Conservation (phyloP, 176 grass and related monocot species). For the Echinochloa phyllopogon region DNA sequence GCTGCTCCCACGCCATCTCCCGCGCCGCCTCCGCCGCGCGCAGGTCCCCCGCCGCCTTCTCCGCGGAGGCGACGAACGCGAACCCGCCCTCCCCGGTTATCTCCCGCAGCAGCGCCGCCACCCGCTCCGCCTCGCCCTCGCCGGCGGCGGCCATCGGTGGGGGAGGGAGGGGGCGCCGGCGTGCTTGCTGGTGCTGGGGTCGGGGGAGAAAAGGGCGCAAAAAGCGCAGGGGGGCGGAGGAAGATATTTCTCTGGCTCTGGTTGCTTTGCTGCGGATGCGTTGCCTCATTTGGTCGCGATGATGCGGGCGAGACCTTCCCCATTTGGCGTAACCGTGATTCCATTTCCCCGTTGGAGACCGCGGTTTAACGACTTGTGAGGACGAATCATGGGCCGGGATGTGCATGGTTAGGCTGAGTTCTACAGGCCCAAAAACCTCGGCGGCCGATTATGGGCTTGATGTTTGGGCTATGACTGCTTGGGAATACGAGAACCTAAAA, state of each 20-base stretch:
- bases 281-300: background rate
- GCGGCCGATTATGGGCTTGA: no score
- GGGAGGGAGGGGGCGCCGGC: background rate
- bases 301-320: background rate
- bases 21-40: conserved; percentile 85
- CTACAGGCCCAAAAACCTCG: no score
- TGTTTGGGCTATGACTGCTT: no score
- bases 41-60: conserved; percentile 76
- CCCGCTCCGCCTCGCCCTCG: conserved; percentile 43
- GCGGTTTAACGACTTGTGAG: background rate
- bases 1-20: conserved; percentile 98
- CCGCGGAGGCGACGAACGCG: conserved; percentile 79
- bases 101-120: conserved; percentile 54
- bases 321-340: background rate
- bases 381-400: background rate
- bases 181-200: background rate
- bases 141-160: conserved; percentile 31
- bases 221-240: conserved; percentile 32
- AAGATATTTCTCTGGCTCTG: conserved; percentile 56
- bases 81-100: conserved; percentile 83
- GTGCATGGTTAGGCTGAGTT: no score
- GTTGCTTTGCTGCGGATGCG: conserved; percentile 27
- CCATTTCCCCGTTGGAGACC: background rate
- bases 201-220: background rate
- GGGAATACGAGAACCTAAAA: no score